Evolutionary conservation across 2,329 filamentous ascomycete genomes (phyloP).

Genomic region (Corynespora cassiicola): DNA sequence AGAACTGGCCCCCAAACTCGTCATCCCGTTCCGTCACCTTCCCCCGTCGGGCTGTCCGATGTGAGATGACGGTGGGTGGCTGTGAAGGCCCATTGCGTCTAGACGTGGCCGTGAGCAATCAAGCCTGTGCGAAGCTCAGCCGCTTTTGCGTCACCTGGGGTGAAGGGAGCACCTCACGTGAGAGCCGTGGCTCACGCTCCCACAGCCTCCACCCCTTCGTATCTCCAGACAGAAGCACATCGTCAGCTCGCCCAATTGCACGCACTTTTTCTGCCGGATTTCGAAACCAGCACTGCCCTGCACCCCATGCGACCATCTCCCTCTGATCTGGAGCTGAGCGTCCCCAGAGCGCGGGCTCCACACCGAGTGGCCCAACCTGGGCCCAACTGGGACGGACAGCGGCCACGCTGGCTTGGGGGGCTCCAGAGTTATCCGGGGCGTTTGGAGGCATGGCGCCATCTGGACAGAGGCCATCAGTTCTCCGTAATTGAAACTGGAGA

Average conservation of each 20-base stretch:
- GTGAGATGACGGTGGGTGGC: conserved; percentile 1
- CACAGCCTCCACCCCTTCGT: conserved; percentile 17
- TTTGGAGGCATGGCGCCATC: too few species aligned
- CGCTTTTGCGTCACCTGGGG: conserved; percentile 6
- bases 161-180: conserved; percentile 5
- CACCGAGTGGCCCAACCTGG: neutral
- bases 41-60: conserved; percentile 8
- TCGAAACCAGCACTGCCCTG: conserved; percentile 32
- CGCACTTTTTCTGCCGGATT: conserved; percentile 31
- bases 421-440: too few species aligned
- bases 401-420: too few species aligned
- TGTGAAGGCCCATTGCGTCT: neutral
- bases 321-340: neutral
- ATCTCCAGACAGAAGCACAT: neutral
- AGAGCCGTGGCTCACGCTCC: conserved; percentile 17
- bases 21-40: neutral
- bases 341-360: conserved; percentile 12
- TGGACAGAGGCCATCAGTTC: too few species aligned
- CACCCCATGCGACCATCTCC: conserved; percentile 1
- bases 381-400: too few species aligned
- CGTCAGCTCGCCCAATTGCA: conserved; percentile 20
- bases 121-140: conserved; percentile 14
- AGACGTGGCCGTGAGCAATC: neutral
- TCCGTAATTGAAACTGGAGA: neutral
- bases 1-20: conserved; percentile 12